phyloP scores from a whole-genome alignment of 768 basidiomycete genomes.

The Boletales sp. region DNA sequence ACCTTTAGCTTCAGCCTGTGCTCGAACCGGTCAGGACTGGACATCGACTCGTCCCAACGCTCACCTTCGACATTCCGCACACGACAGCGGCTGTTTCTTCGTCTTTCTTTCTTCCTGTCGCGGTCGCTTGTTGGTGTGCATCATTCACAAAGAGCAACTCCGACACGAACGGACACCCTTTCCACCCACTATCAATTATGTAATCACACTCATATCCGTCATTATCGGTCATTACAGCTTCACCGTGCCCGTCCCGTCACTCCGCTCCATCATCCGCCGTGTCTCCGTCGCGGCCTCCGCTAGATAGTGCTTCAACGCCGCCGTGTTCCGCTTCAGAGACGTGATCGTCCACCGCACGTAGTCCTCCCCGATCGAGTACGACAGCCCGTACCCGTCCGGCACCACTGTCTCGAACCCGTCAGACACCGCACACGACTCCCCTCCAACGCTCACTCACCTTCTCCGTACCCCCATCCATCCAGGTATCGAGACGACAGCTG shows the following conservation, averaged over 20 bases:
- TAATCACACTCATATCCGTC: constrained; percentile 21
- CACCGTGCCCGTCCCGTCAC: too few relatives aligned
- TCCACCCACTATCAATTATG: constrained; percentile 21
- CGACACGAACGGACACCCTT: constrained; percentile 23
- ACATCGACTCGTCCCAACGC: constrained; percentile 2
- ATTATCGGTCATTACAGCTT: not conserved
- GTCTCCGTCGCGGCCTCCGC: constrained; percentile 80
- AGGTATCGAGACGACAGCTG: constrained; percentile 79
- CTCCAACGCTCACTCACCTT: constrained; percentile 54
- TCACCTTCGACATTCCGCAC: constrained; percentile 60
- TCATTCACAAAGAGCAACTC: constrained; percentile 15
- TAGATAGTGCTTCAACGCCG: constrained; percentile 62
- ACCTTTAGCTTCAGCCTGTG: constrained; percentile 53
- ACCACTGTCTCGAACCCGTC: constrained; percentile 57
- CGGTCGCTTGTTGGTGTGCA: constrained; percentile 39
- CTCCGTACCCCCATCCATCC: constrained; percentile 97
- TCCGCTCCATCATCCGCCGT: constrained; percentile 62
- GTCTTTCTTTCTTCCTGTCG: constrained; percentile 33
- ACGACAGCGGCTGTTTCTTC: constrained; percentile 50
- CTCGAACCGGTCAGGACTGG: not conserved
- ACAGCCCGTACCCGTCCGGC: constrained; percentile 85
- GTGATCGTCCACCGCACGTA: constrained; percentile 93
- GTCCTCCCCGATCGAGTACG: constrained; percentile 83
- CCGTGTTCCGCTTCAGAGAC: constrained; percentile 53
- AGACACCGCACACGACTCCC: constrained; percentile 4